These are phyloP conservation scores for Lipomyces kockii DNA, from an alignment of 805 yeast species.

Conservation along the genomic window DNA sequence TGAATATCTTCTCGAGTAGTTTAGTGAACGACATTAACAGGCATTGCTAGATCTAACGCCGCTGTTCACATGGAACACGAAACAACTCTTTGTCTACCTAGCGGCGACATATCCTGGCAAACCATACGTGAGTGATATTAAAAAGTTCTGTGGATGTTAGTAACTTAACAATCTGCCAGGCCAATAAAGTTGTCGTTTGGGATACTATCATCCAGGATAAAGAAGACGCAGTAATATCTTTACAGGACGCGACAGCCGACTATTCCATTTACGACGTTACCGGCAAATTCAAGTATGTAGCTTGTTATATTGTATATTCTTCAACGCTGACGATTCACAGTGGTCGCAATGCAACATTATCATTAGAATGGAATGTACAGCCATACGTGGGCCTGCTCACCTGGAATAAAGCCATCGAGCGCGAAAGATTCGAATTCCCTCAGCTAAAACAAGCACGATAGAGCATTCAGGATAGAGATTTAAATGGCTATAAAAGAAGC, in stretches of 20 bases:
- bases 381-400: conserved; percentile 84
- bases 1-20: conserved; percentile 1
- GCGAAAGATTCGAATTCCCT: conserved; percentile 28
- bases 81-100: conserved; percentile 89
- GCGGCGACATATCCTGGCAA: conserved; percentile 79
- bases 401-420: conserved; percentile 41
- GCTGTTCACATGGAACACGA: conserved; percentile 94
- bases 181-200: conserved; percentile 81
- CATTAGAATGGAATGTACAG: conserved; percentile 88
- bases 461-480: not conserved
- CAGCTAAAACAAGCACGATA: conserved; percentile 1
- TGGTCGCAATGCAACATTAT: conserved; percentile 67
- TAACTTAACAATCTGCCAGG: conserved; percentile 34
- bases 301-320: not conserved
- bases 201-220: conserved; percentile 72
- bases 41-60: conserved; percentile 63
- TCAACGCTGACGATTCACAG: conserved; percentile 40
- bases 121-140: conserved; percentile 42
- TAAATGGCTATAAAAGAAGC: not conserved
- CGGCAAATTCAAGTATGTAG: conserved; percentile 48
- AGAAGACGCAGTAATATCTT: conserved; percentile 61
- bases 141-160: not conserved
- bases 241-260: conserved; percentile 64
- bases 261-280: conserved; percentile 89
- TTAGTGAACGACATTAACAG: not conserved